Conservation (phyloP, 2,329 filamentous ascomycete genomes). For the Sporothrix pallida region DNA sequence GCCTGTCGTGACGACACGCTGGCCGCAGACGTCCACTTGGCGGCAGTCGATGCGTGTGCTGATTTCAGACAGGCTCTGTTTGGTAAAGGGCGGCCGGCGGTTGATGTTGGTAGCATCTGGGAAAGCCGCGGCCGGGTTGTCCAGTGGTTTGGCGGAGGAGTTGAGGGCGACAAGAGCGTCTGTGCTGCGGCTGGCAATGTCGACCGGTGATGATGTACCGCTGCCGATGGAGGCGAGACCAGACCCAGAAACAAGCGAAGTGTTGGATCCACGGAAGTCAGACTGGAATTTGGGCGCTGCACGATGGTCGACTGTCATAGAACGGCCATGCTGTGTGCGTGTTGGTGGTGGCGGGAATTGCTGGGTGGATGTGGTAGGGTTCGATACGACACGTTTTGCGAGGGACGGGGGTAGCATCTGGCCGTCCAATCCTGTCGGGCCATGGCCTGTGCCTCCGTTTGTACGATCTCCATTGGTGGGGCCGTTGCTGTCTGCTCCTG, state of each 20-base stretch:
- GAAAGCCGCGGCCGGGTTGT: conserved; percentile 55
- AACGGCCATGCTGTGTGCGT: conserved; percentile 52
- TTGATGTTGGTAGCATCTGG: conserved; percentile 87
- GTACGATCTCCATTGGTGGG: background rate
- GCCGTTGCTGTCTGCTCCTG: conserved; percentile 41
- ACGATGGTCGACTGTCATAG: conserved; percentile 58
- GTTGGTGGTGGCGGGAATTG: conserved; percentile 51
- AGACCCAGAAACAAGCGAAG: conserved; percentile 7
- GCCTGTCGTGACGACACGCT: conserved; percentile 84
- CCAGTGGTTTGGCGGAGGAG: conserved; percentile 2
- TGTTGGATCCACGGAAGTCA: conserved; percentile 47
- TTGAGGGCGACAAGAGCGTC: background rate
- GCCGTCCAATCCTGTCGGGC: background rate
- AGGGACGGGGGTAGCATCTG: conserved; percentile 37
- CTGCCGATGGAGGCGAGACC: background rate
- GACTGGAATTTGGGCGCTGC: conserved; percentile 48
- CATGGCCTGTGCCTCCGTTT: background rate
- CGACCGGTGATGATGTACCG: background rate
- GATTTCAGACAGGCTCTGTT: conserved; percentile 75
- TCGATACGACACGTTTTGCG: conserved; percentile 53
- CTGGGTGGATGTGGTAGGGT: conserved; percentile 53
- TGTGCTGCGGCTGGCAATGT: conserved; percentile 16
- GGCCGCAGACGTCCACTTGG: conserved; percentile 84
- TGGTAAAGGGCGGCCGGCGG: conserved; percentile 77
- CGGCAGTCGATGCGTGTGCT: conserved; percentile 85